A percentile compares a stretch with the other conserved stretches of the same genome.
phyloP scores from a whole-genome alignment of 164 flowering plant genomes.

The Dillenia suffruticosa region DNA sequence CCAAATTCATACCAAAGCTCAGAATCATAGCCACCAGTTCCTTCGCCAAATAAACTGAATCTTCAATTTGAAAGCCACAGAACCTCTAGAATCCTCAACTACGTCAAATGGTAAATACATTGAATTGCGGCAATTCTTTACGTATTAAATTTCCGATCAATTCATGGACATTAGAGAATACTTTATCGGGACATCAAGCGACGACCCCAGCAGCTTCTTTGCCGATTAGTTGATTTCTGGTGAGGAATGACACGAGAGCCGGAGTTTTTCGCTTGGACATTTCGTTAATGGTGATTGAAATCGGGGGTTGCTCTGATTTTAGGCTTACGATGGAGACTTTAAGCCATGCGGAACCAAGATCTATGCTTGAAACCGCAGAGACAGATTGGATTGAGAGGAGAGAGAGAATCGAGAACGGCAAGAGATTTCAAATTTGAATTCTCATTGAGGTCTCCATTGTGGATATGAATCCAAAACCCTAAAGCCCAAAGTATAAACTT shows the following conservation, averaged over 20 bases:
- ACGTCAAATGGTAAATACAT: constrained; percentile 61
- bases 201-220: constrained; percentile 81
- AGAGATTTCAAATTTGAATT: too few relatives aligned
- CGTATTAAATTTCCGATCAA: constrained; percentile 46
- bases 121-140: constrained; percentile 31
- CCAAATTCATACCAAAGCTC: constrained; percentile 52
- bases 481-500: too few relatives aligned
- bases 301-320: constrained; percentile 85
- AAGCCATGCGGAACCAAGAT: constrained; percentile 94
- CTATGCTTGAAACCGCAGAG: constrained; percentile 86
- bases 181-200: constrained; percentile 54
- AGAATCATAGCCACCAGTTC: constrained; percentile 82
- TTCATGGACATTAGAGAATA: constrained; percentile 36
- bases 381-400: constrained; percentile 25
- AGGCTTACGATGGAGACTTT: constrained; percentile 94
- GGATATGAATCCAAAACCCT: too few relatives aligned
- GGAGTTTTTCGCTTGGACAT: constrained; percentile 99
- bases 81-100: constrained; percentile 65
- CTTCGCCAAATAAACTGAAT: constrained; percentile 55
- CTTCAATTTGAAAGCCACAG: constrained; percentile 46
- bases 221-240: constrained; percentile 60
- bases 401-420: constrained; percentile 14
- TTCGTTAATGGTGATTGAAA: constrained; percentile 87
- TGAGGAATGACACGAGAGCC: constrained; percentile 65
- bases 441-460: too few relatives aligned